Base-by-base conservation (phyloP, 2,329 filamentous ascomycete genomes). In the Beauveria varroae region DNA sequence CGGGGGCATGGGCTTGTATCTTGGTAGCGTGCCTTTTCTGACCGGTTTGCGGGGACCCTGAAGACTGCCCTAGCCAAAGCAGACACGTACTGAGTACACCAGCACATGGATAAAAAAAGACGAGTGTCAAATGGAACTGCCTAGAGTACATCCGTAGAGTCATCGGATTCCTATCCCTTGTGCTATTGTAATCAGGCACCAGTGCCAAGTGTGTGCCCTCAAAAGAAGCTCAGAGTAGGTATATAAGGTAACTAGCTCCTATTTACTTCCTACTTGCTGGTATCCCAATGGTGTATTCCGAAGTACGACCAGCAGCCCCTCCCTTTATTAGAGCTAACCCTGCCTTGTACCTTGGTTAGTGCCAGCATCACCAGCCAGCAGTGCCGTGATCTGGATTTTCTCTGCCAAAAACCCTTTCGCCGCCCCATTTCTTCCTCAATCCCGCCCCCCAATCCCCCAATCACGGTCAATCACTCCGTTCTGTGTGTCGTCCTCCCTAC, bases 391-490 rank as follows among this genome's bases (percentile, higher is more conserved):
- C 16, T 47, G 44, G 44, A 24, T 47, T 47, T 47, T 47, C 43
- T 46, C 44, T 46, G 59, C 47, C 43, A 43, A 43, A 22, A 24
- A 43, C 43, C 43, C 22, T 43, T 41, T 37, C 20, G 16, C 28
- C 20, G 34, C 52, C 47, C 51, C 52, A 18, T 49, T 55, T 60
- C 57, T 58, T 58, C 30, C 54, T 6, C 51, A 49, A 50, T 49
- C 26, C 54, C 56, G 52, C 55, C 28, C 43, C 34, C 34, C 34
- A 16, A 37, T 16, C 34, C 34, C 34, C 34, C 34, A 37, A 37
- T 37, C 34, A 37, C 34, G 16, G 34, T 51, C 53, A 56, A 52
- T 37, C 51, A 34, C 26, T 51, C 49, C 10, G 26, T 51, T 51
- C 9, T 22, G 43, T 22, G 18, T 37, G 34, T 37, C 26, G 24